phyloP scores from a whole-genome alignment of 108 stramenopile species.

The Nitzschia sp. region DNA sequence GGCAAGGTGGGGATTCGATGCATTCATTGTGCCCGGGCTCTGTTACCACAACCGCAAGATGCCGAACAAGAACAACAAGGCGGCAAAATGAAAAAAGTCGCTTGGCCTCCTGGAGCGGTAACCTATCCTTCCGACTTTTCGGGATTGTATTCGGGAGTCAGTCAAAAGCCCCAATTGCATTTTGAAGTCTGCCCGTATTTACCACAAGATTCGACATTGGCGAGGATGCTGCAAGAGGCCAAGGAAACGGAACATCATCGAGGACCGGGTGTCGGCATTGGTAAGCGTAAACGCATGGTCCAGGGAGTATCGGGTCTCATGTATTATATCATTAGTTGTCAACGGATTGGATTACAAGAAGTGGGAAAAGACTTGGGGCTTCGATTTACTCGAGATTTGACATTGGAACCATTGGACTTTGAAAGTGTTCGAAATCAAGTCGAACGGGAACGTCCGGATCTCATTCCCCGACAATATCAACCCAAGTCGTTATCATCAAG shows the following conservation, averaged over 20 bases:
- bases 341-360: conserved; percentile 49
- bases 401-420: conserved; percentile 40
- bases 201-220: conserved; percentile 24
- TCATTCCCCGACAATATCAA: conserved; percentile 16
- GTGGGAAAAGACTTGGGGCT: conserved; percentile 30
- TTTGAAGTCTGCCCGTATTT: conserved; percentile 55
- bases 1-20: conserved; percentile 64
- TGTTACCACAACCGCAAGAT: background rate
- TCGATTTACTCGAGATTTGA: conserved; percentile 48
- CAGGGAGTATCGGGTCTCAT: conserved; percentile 22
- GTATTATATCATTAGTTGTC: conserved; percentile 46
- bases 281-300: conserved; percentile 19
- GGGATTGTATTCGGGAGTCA: conserved; percentile 35
- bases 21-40: conserved; percentile 50
- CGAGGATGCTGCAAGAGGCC: conserved; percentile 23
- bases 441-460: conserved; percentile 14
- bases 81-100: background rate
- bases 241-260: background rate
- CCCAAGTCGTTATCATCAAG: too few species aligned
- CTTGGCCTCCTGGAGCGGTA: conserved; percentile 43
- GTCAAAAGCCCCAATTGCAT: conserved; percentile 54
- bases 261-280: background rate
- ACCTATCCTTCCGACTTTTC: conserved; percentile 47
- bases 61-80: conserved; percentile 1
- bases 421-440: conserved; percentile 33